A percentile compares a stretch with the other conserved stretches of the same genome.
phyloP scores from a whole-genome alignment of 352 stramenopile genomes.

The Phytophthora nicotianae region DNA sequence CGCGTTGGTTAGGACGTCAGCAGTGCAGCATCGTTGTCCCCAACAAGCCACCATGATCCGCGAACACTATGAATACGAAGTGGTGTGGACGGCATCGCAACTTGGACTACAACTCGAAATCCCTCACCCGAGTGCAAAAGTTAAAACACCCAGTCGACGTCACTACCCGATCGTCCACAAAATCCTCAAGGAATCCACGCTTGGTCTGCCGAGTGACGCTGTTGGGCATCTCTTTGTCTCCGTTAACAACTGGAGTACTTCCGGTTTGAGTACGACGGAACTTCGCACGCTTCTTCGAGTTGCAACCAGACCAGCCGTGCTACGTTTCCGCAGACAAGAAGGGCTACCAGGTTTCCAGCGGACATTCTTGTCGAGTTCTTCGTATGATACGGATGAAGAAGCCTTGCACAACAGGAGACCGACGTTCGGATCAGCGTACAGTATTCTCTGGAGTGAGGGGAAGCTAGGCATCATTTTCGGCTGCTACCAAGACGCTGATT shows the following conservation, averaged over 20 bases:
- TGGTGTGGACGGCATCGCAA: constrained; percentile 28
- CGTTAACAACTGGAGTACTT: constrained; percentile 42
- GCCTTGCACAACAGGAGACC: neutral
- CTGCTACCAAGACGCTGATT: constrained; percentile 44
- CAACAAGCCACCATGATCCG: constrained; percentile 7
- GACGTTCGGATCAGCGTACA: constrained; percentile 36
- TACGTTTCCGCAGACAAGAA: constrained; percentile 39
- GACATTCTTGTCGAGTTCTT: constrained; percentile 26
- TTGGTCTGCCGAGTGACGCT: constrained; percentile 38
- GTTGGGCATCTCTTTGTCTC: constrained; percentile 45
- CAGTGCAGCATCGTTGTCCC: constrained; percentile 2
- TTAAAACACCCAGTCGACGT: neutral
- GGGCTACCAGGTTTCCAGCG: constrained; percentile 18
- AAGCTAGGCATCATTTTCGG: constrained; percentile 52
- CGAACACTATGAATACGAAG: constrained; percentile 35
- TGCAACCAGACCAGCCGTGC: constrained; percentile 40
- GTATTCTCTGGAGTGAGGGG: constrained; percentile 44
- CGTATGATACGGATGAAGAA: constrained; percentile 17
- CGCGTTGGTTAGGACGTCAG: constrained; percentile 9
- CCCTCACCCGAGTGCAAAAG: constrained; percentile 2
- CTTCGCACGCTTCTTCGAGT: constrained; percentile 41
- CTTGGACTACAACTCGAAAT: constrained; percentile 42
- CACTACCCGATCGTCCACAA: constrained; percentile 37
- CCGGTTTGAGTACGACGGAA: constrained; percentile 23
- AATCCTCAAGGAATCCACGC: constrained; percentile 37